Conservation (phyloP, 805 yeast genomes). For the Ogataea angusta region DNA sequence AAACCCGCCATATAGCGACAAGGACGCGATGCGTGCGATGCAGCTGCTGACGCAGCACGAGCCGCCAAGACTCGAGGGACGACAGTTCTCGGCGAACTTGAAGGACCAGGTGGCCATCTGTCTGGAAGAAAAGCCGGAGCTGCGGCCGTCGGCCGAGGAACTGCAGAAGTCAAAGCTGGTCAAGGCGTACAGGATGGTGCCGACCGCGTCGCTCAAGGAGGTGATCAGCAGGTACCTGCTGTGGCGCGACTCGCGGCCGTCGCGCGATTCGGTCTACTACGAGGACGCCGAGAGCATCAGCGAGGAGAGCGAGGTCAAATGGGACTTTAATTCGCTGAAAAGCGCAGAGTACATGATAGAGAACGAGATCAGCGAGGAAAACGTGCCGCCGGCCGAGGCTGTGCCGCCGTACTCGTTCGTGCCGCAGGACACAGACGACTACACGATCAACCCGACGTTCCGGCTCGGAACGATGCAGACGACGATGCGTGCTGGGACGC, state of each 20-base stretch:
- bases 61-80: conserved; percentile 93
- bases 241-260: conserved; percentile 68
- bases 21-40: conserved; percentile 93
- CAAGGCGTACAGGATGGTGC: conserved; percentile 53
- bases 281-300: conserved; percentile 39
- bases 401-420: neutral
- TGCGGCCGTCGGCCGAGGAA: conserved; percentile 85
- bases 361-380: conserved; percentile 51
- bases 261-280: conserved; percentile 48
- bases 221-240: conserved; percentile 67
- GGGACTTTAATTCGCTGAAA: conserved; percentile 88
- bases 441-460: conserved; percentile 18
- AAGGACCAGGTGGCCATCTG: conserved; percentile 91
- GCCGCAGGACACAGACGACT: conserved; percentile 14
- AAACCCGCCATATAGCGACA: conserved; percentile 94
- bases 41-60: conserved; percentile 87
- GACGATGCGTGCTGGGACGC: conserved; percentile 18
- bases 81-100: conserved; percentile 68
- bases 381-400: conserved; percentile 12
- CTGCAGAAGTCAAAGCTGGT: conserved; percentile 72
- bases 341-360: conserved; percentile 71
- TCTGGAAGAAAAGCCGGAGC: conserved; percentile 89
- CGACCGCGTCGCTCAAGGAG: conserved; percentile 65
- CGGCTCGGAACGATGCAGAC: conserved; percentile 18
- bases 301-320: conserved; percentile 51